Evolutionary conservation across 306 rosid species (phyloP), one percentile per base, ranked within the genome.

Genomic region (Rosa lucieae): DNA sequence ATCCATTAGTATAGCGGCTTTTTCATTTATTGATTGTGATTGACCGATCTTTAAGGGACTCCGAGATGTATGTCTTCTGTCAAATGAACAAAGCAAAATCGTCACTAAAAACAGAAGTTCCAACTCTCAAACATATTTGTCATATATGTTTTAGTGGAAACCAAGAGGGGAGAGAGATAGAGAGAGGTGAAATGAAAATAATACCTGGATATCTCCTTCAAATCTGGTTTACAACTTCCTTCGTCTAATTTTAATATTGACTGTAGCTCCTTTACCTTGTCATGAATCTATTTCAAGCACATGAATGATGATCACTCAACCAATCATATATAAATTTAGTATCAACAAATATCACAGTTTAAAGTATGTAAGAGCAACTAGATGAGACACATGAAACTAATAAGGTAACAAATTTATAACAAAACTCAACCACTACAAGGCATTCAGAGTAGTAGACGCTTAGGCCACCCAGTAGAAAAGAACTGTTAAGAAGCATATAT

Each of bases 31-130:
- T 70, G 79, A 72, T 84, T 85, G 80, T n/a, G 89, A 82, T 68
- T 87, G 87, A 77, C 86, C 89, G 47, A 23, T 73, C 66, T 67
- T 81, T 71, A 66, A 59, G 67, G 90, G 79, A 29, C 76, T 87
- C 74, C 73, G 80, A 75, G 93, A 83, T 23, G 85, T 78, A 80
- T 77, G 76, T 79, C 86, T 92, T 91, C 99, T 94, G 94, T 84
- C 84, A 88, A 77, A 82, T 73, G 80, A 82, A 86, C 73, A 61
- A 43, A 67, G 73, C 40, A 44, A 77, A 39, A 18, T 62, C 21
- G 6, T 53, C 74, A 74, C 56, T 17, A 63, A 46, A 53, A 63
- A 40, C 52, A 63, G 74, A 55, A 42, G 58, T 37, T 42, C 48
- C 8, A 29, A 77, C 48, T 62, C 49, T 26, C 47, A 81, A 40